Percentiles rank a stretch among this genome's conserved stretches.
phyloP scores from a whole-genome alignment of 176 grass and related monocot species.

The Aegilops bicornis region DNA sequence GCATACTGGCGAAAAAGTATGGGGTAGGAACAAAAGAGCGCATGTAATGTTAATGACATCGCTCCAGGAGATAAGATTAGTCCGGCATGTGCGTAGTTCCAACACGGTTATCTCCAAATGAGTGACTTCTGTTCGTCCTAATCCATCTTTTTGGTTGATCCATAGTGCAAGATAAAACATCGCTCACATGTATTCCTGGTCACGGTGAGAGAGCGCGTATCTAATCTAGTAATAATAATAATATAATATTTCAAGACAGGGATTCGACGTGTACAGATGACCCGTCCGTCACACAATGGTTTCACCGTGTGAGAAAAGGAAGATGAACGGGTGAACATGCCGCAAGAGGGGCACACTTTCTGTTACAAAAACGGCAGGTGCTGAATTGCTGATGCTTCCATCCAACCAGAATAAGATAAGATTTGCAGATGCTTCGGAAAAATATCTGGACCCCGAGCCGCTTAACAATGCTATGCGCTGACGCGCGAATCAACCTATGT shows the following conservation, averaged over 20 bases:
- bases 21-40: neutral
- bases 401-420: slow-evolving; percentile 4
- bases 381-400: neutral
- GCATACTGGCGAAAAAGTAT: neutral
- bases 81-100: neutral
- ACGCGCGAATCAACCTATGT: neutral
- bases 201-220: neutral
- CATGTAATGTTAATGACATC: neutral
- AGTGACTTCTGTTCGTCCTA: neutral
- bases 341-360: neutral
- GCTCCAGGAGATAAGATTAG: neutral
- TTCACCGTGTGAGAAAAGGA: neutral
- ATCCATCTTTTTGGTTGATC: neutral
- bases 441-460: neutral
- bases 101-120: neutral
- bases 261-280: neutral
- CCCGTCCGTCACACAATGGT: neutral
- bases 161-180: neutral
- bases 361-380: neutral
- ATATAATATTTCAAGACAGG: too few relatives aligned
- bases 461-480: neutral
- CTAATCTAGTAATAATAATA: neutral
- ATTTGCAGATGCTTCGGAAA: neutral
- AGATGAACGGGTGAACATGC: neutral
- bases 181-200: neutral